A percentile compares a stretch with the other conserved stretches of the same genome.
These are phyloP conservation scores for Kalmanozyma brasiliensis DNA, from an alignment of 1,284 basidiomycete species.

Conservation along the genomic window DNA sequence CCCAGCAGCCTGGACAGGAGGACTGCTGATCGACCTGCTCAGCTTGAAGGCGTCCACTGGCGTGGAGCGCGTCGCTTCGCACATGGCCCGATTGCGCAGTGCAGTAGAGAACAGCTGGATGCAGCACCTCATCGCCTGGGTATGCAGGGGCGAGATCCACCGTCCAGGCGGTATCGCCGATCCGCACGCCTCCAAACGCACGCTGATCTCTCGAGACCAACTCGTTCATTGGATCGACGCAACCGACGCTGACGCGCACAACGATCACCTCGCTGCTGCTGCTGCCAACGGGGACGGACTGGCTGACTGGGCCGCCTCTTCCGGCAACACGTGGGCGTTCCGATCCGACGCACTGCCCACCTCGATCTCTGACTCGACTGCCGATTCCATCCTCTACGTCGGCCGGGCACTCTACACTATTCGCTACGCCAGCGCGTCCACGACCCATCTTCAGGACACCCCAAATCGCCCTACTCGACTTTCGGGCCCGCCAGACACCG, in stretches of 20 bases:
- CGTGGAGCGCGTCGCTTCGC: conserved; percentile 31
- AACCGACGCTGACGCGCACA: conserved; percentile 24
- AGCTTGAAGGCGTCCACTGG: conserved; percentile 36
- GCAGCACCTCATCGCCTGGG: conserved; percentile 45
- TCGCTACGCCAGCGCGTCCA: conserved; percentile 68
- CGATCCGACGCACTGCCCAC: conserved; percentile 78
- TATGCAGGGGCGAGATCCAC: conserved; percentile 48
- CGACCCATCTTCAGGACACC: conserved; percentile 4
- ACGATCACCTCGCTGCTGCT: conserved; percentile 12
- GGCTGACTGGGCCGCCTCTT: conserved; percentile 38
- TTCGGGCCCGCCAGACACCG: conserved; percentile 33
- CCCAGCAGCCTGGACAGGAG: conserved; percentile 50
- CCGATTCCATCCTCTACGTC: conserved; percentile 84
- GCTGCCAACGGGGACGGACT: conserved; percentile 31
- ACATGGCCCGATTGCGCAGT: conserved; percentile 38
- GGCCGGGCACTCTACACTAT: conserved; percentile 87
- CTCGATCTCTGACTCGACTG: conserved; percentile 77
- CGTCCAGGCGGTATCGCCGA: conserved; percentile 35
- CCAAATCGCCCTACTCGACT: conserved; percentile 9
- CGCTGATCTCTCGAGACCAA: conserved; percentile 23
- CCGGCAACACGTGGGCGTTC: conserved; percentile 65
- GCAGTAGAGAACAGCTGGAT: conserved; percentile 55
- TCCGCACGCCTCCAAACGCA: conserved; percentile 30
- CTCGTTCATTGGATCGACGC: conserved; percentile 40
- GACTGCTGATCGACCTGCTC: conserved; percentile 50